Evolutionary conservation across 1,284 basidiomycete genomes (phyloP).

Genomic region (Caloboletus firmus): DNA sequence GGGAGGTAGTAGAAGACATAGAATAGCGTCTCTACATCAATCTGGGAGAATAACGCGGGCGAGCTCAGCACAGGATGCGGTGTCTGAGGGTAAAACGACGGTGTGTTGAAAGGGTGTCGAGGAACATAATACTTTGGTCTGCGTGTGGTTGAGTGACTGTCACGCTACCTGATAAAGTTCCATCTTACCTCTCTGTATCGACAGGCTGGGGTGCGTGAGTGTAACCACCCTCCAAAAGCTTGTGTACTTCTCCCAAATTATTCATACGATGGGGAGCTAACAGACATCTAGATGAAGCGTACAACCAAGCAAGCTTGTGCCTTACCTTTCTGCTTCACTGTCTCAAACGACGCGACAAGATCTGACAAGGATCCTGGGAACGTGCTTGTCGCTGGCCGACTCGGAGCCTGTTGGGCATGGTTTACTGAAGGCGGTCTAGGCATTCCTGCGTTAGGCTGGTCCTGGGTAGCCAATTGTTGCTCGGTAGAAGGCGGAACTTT

Average conservation of each 20-base stretch:
- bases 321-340: slow-evolving; percentile 91
- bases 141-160: slow-evolving; percentile 12
- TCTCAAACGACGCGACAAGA: slow-evolving; percentile 93
- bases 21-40: slow-evolving; percentile 97
- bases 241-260: slow-evolving; percentile 86
- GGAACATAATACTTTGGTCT: slow-evolving; percentile 98
- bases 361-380: slow-evolving; percentile 88
- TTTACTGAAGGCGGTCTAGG: slow-evolving; percentile 43
- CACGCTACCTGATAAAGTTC: neutral
- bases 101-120: slow-evolving; percentile 87
- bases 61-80: slow-evolving; percentile 83
- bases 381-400: slow-evolving; percentile 40
- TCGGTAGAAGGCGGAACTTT: slow-evolving; percentile 48
- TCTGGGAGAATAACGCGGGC: slow-evolving; percentile 84
- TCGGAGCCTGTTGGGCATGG: slow-evolving; percentile 40
- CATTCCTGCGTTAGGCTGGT: slow-evolving; percentile 29
- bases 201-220: slow-evolving; percentile 87
- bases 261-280: slow-evolving; percentile 81
- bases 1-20: slow-evolving; percentile 99
- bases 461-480: slow-evolving; percentile 27
- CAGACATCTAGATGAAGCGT: slow-evolving; percentile 3
- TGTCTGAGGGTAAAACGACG: slow-evolving; percentile 93
- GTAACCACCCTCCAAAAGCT: slow-evolving; percentile 89
- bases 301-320: slow-evolving; percentile 11
- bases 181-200: slow-evolving; percentile 88